A percentile compares a stretch with the other conserved stretches of the same genome.
These are phyloP conservation scores for Stachybotrys echinatus DNA, from an alignment of 2,329 filamentous ascomycete species.

Conservation along the genomic window DNA sequence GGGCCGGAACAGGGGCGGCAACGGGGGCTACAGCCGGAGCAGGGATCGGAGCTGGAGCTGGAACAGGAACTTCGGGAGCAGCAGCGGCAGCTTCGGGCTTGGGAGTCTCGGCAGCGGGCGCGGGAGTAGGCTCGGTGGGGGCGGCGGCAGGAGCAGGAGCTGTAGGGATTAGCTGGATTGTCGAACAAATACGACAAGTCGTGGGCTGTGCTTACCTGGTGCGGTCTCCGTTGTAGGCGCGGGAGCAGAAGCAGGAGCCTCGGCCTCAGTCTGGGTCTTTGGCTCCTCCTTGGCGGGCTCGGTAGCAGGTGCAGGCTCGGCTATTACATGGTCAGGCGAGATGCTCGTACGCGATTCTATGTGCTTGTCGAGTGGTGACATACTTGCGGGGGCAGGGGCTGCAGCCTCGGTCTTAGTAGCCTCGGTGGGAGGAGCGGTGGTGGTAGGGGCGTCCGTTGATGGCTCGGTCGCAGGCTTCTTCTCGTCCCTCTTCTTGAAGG, in stretches of 20 bases:
- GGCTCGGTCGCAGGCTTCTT: constrained; percentile 18
- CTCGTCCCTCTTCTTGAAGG: constrained; percentile 44
- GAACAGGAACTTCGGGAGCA: constrained; percentile 17
- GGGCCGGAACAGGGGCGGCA: constrained; percentile 9
- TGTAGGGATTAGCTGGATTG: constrained; percentile 1
- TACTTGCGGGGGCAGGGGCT: constrained; percentile 23
- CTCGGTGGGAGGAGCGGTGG: constrained; percentile 14
- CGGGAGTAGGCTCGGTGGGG: constrained; percentile 20
- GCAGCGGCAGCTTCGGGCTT: constrained; percentile 13
- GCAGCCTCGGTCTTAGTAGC: constrained; percentile 29
- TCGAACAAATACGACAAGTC: constrained; percentile 7
- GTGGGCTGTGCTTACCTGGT: constrained; percentile 5
- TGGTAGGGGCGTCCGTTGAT: constrained; percentile 15
- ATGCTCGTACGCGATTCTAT: background rate
- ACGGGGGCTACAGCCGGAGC: constrained; percentile 13
- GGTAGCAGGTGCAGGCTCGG: constrained; percentile 16
- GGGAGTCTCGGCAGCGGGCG: constrained; percentile 18
- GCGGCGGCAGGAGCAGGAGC: constrained; percentile 17
- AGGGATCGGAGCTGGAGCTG: constrained; percentile 11
- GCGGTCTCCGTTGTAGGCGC: constrained; percentile 20
- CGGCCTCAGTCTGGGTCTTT: constrained; percentile 18
- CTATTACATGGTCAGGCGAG: constrained; percentile 12
- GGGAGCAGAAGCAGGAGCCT: constrained; percentile 8
- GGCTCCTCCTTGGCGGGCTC: constrained; percentile 20
- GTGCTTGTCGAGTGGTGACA: constrained; percentile 6